Conservation (phyloP, 352 stramenopile genomes). For the Saprolegnia parasitica region DNA sequence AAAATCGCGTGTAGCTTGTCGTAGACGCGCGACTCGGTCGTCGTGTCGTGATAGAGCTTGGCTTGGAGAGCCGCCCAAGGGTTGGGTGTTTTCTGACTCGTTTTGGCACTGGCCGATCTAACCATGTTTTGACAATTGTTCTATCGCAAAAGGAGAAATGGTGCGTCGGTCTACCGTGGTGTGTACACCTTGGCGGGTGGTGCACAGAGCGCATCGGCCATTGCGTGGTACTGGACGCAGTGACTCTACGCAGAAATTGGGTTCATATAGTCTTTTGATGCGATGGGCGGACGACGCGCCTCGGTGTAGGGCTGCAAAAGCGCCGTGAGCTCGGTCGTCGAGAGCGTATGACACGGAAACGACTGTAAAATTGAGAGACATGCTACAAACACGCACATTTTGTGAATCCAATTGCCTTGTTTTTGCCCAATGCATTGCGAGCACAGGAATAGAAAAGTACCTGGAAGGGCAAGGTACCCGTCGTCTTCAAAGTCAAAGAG, state of each 20-base stretch:
- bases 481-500: slow-evolving; percentile 13
- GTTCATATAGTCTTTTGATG: no score
- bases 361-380: neutral
- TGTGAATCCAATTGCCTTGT: no score
- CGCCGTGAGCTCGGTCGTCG: neutral
- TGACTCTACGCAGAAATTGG: no score
- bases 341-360: neutral
- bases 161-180: no score
- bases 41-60: neutral
- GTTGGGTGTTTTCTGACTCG: neutral
- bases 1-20: slow-evolving; percentile 3
- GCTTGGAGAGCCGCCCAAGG: slow-evolving; percentile 9
- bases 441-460: neutral
- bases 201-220: no score
- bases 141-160: no score
- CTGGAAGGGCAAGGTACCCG: neutral
- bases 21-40: neutral
- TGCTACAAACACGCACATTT: neutral
- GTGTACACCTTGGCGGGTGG: no score
- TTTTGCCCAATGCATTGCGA: no score
- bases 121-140: no score
- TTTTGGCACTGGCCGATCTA: no score
- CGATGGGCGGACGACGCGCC: neutral
- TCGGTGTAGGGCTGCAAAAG: slow-evolving; percentile 1
- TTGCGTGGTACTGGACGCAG: no score